Evolutionary conservation across 306 rosid species (phyloP).

Genomic region (Fragaria vesca): DNA sequence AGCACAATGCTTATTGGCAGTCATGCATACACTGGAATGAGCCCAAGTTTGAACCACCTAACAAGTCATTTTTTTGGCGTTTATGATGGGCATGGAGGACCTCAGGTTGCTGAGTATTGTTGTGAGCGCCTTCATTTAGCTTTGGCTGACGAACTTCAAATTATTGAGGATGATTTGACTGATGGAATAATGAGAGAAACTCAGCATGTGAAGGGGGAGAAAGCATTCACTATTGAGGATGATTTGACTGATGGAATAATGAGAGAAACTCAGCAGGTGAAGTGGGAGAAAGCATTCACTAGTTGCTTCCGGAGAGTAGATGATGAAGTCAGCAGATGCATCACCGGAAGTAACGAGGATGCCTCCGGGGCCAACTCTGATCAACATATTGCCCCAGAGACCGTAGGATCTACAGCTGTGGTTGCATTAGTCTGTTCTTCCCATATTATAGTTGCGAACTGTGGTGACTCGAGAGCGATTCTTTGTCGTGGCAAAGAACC

Average conservation of each 20-base stretch:
- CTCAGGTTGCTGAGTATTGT: constrained; percentile 65
- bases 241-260: constrained; percentile 23
- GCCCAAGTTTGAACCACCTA: constrained; percentile 43
- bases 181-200: constrained; percentile 28
- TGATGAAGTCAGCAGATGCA: constrained; percentile 35
- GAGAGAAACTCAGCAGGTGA: constrained; percentile 30
- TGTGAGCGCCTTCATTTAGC: constrained; percentile 37
- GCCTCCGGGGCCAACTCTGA: constrained; percentile 16
- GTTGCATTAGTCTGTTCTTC: constrained; percentile 53
- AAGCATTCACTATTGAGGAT: constrained; percentile 32
- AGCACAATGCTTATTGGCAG: constrained; percentile 41
- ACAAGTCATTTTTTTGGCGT: constrained; percentile 55
- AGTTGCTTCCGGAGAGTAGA: constrained; percentile 50
- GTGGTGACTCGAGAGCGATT: constrained; percentile 64
- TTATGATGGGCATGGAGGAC: constrained; percentile 66
- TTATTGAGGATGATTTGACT: constrained; percentile 19
- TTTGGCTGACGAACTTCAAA: constrained; percentile 47
- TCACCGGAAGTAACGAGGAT: constrained; percentile 20
- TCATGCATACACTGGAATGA: constrained; percentile 26
- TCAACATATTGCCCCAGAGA: constrained; percentile 47
- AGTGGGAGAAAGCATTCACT: constrained; percentile 48
- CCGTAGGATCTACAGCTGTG: constrained; percentile 62
- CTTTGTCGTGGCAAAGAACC: constrained; percentile 57
- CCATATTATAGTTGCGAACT: constrained; percentile 56
- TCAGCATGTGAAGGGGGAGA: constrained; percentile 43